These are phyloP conservation scores for Drosera capensis DNA, from an alignment of 148 eudicot genomes.

Conservation along the genomic window DNA sequence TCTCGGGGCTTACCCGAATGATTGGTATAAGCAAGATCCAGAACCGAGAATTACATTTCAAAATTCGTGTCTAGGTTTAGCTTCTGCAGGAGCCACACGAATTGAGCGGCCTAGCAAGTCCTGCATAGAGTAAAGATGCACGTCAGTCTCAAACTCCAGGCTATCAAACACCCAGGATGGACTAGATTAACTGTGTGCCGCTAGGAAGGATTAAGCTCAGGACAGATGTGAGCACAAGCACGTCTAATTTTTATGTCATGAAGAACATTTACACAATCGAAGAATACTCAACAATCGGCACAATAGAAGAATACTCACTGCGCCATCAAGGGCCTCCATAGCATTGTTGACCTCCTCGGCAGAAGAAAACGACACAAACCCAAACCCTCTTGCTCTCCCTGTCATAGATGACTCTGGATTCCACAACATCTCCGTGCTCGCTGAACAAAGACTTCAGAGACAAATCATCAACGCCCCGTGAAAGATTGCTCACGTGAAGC, in stretches of 20 bases:
- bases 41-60: no score
- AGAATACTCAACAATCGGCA: no score
- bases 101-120: background rate
- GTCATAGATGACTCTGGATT: background rate
- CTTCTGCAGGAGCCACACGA: background rate
- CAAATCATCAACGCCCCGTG: background rate
- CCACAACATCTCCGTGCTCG: constrained; percentile 1
- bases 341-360: background rate
- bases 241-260: no score
- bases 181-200: no score
- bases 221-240: background rate
- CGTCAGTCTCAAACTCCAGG: background rate
- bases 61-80: background rate
- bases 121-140: background rate
- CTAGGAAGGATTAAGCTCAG: background rate
- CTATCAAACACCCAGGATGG: background rate
- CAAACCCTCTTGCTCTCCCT: background rate
- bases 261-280: no score
- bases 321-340: background rate
- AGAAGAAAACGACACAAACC: background rate
- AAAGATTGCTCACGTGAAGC: background rate
- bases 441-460: background rate
- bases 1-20: no score
- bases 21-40: no score
- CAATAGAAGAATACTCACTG: background rate